Evolutionary conservation across 352 stramenopile species (phyloP).

Genomic region (Pythium periplocum): DNA sequence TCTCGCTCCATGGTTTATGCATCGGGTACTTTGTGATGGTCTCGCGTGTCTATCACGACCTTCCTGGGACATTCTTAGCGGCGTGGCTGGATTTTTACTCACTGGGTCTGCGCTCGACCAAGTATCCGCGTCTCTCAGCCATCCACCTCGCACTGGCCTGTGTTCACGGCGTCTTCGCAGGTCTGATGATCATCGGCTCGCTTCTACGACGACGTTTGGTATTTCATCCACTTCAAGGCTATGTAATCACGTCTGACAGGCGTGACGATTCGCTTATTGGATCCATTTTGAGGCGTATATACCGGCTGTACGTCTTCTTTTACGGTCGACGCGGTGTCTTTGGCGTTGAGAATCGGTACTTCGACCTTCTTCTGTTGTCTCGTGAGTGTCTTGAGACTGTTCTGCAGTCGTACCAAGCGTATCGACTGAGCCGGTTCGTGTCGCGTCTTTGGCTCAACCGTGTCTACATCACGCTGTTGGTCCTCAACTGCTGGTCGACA

Average conservation of each 20-base stretch:
- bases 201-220: background rate
- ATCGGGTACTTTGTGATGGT: background rate
- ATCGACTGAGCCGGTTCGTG: conserved; percentile 13
- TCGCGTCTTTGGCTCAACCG: conserved; percentile 12
- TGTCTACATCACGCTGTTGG: conserved; percentile 5
- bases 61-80: background rate
- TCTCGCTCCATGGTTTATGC: background rate
- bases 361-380: conserved; percentile 13
- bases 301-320: too few species aligned
- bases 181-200: conserved; percentile 4
- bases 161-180: background rate
- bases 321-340: conserved; percentile 10
- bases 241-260: too few species aligned
- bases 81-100: too few species aligned
- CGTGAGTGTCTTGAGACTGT: conserved; percentile 9
- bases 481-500: conserved; percentile 17
- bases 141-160: too few species aligned
- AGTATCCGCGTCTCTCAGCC: too few species aligned
- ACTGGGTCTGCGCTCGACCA: too few species aligned
- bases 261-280: too few species aligned
- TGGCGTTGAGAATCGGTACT: conserved; percentile 17
- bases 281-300: background rate
- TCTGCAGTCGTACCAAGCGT: conserved; percentile 18
- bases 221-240: background rate
- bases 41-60: background rate